Base-by-base conservation (phyloP, 306 rosid species). In the Fagus crenata region DNA sequence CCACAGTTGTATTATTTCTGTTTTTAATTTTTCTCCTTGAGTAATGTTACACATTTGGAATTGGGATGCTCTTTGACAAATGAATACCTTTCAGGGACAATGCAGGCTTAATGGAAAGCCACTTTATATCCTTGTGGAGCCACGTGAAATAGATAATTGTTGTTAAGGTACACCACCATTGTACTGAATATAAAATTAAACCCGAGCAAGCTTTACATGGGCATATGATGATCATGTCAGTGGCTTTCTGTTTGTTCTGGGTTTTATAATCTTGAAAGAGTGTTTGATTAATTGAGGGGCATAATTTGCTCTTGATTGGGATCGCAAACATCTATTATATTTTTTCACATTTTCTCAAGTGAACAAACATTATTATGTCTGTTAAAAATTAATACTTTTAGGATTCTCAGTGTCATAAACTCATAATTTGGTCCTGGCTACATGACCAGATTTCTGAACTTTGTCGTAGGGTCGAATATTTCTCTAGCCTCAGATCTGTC, bases 91-190 rank as follows among this genome's bases (percentile, higher is more conserved):
- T 80, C 93, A 92, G 98, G 99, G 96, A 74, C 93, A 91, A 72
- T 61, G 91, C 81, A 86, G 89, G 86, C 91, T 86, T 28, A 84
- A 86, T 35, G 97, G 99, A 77, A 96, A 91, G 82, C 98, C 98
- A 76, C 89, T 96, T 49, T 96, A 92, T 75, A 92, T 89, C 35
- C 97, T 93, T 42, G 97, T 96, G 76, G 98, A 89, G 92, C 99
- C 99, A 22, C 86, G 97, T 7, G 61, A 81, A 85, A 76, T 86
- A 11, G 91, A 90, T 67, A 61, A 72, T 65, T 81, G 90, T 75
- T 87, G 78, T 77, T 75, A 72, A 90, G 97, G 93, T 89, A 77
- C 7, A 60, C 37, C 55, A n/a, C 13, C 51, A 22, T 76, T 58
- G 58, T 72, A 53, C 70, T 54, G 17, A 11, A 28, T 41, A 17